phyloP scores from a whole-genome alignment of 441 rosid species.

The Omphalea diandra region DNA sequence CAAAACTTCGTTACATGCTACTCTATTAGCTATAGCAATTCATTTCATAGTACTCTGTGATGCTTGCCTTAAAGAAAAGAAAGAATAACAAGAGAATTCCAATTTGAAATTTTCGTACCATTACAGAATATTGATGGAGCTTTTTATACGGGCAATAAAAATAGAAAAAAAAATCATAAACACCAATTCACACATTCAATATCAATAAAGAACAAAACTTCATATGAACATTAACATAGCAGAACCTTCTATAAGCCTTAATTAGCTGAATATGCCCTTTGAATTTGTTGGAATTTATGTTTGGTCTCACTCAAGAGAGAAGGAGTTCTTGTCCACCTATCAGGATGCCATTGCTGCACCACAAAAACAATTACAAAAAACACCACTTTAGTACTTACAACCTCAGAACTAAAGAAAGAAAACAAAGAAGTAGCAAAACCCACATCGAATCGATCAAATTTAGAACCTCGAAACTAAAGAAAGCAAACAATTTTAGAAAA shows the following conservation, averaged over 20 bases:
- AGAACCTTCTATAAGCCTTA: too few relatives aligned
- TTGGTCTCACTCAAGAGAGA: conserved; percentile 52
- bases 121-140: too few relatives aligned
- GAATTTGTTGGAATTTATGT: conserved; percentile 66
- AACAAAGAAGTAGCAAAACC: background rate
- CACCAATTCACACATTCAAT: background rate
- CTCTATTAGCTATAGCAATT: too few relatives aligned
- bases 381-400: background rate
- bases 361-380: background rate
- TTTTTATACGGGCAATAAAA: too few relatives aligned
- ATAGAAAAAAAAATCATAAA: background rate
- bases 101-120: too few relatives aligned
- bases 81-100: background rate
- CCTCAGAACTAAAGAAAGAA: background rate
- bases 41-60: background rate
- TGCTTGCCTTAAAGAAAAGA: too few relatives aligned
- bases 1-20: background rate
- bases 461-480: too few relatives aligned
- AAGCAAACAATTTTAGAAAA: too few relatives aligned
- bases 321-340: conserved; percentile 58
- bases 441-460: too few relatives aligned
- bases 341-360: conserved; percentile 84
- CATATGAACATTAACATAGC: background rate
- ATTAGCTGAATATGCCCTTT: conserved; percentile 75
- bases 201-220: background rate